Evolutionary conservation across 768 basidiomycete species (phyloP), one percentile per base, ranked within the genome.

Genomic region (Phaeotremella fagi): DNA sequence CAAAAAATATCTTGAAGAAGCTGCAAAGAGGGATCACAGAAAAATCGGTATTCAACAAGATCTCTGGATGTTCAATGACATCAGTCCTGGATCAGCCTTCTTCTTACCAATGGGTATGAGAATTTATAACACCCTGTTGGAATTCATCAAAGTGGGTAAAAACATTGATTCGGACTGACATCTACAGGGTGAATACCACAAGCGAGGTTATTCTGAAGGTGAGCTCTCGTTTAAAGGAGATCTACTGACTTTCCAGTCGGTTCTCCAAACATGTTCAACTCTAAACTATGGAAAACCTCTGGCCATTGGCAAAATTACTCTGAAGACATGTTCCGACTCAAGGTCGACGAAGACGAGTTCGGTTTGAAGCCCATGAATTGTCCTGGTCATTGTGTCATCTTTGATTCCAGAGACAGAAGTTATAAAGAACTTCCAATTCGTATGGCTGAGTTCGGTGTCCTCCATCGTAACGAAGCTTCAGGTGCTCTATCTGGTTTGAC

Each of bases 331-430:
- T 99, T 98, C 78, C 74, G 80, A 41, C 83, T 98, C 53, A 87
- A 92, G 52, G 77, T 97, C 52, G 95, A 99, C 76, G 97, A 98
- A 78, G 91, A 97, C 77, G 82, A 82, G 69, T 99, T 90, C 83
- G 94, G 82, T 0, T 80, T 98, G 54, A 95, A 98, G 77, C 95
- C 95, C 18, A 99, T 99, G 95, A 99, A 99, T 76, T 98, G 95
- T 61, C 78, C 95, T 0, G 92, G 92, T 4, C 95, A 98, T 73
- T 91, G 88, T 75, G 75, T 98, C 45, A 88, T 99, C 63, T 99
- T 98, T 70, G 94, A 90, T 76, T 86, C 88, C 23, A 81, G 88
- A 53, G 92, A 95, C 74, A 83, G 95, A 58, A 86, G 84, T 56
- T 97, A 98, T 78, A 87, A 85, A 72, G 95, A 99, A 75, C 80